Evolutionary conservation across 352 stramenopile genomes (phyloP), one percentile per base, ranked within the genome.

Genomic region (Phytophthora cryptogea): DNA sequence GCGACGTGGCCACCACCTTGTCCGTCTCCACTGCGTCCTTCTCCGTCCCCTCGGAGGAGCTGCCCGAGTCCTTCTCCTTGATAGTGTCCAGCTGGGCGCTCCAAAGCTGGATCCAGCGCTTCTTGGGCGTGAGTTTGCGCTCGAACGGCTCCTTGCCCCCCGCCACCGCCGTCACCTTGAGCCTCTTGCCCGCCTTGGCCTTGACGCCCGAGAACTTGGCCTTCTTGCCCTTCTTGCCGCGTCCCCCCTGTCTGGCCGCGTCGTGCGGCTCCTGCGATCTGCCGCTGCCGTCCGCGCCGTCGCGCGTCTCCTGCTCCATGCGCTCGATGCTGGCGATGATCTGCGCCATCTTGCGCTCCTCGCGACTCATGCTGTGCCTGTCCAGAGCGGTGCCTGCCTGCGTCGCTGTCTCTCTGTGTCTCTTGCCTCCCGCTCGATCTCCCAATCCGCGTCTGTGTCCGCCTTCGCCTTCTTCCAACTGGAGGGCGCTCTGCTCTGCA

Each of bases 301-400:
- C 62, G 28, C 66, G 63, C 40, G 67, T 65, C 54, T 78, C 73
- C 74, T 86, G 78, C 65, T 88, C 78, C 78, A 88, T 88, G 63
- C 80, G 80, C 73, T 90, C 80, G 62, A 90, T 90, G 45, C 74
- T 87, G 40, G 80, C 80, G 63, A 88, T 86, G 54, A 90, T 90
- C 65, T 90, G 80, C 62, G 78, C 78, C 80, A 88, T 90, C 66
- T 90, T 90, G 39, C 80, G 80, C 61, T 88, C 80, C 57, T 90
- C 80, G 26, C 80, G 78, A 56, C 78, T 88, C 80, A 90, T 90
- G 16, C 55, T 75, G 36, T 31, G n/a, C 40, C 37, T 59, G 31
- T 46, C 20, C 14, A 27, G 30, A 32, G 20, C 41, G 13, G 13
- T 58, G 8, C 35, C 17, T 52, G 9, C 31, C 39, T 42, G 28